Conservation (phyloP, 2,329 filamentous ascomycete species). For the Fusarium nanum region DNA sequence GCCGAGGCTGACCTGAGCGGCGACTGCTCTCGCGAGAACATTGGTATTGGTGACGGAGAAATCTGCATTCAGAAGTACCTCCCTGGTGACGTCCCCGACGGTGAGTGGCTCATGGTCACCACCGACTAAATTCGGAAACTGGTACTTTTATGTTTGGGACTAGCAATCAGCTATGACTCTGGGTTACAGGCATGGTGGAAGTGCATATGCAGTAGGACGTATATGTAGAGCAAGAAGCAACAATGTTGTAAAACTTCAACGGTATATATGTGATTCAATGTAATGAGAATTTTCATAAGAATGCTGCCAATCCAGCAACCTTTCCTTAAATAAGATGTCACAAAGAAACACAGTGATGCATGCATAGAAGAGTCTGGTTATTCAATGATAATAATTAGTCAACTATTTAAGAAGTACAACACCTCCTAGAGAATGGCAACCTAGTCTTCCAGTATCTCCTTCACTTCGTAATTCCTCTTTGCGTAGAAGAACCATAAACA, state of each 20-base stretch:
- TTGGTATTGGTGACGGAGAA: constrained; percentile 7
- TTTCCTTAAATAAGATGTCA: not conserved
- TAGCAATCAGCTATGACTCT: not conserved
- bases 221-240: not conserved
- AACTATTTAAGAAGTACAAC: not conserved
- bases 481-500: constrained; percentile 2
- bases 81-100: constrained; percentile 8
- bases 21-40: not conserved
- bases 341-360: not conserved
- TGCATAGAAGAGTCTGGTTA: no score
- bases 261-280: not conserved
- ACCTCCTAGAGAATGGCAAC: not conserved
- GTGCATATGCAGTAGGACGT: no score
- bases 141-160: not conserved
- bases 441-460: not conserved
- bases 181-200: not conserved
- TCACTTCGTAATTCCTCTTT: constrained; percentile 1
- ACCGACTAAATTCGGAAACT: constrained; percentile 3
- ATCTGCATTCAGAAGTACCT: constrained; percentile 21
- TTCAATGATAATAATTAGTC: not conserved
- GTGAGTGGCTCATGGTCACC: constrained; percentile 15
- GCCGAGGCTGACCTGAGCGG: constrained; percentile 1
- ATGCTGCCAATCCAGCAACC: accelerated
- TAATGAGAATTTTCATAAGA: not conserved
- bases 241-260: not conserved